These are phyloP conservation scores for Suaeda aralocaspica DNA, from an alignment of 148 eudicot genomes.

Conservation along the genomic window DNA sequence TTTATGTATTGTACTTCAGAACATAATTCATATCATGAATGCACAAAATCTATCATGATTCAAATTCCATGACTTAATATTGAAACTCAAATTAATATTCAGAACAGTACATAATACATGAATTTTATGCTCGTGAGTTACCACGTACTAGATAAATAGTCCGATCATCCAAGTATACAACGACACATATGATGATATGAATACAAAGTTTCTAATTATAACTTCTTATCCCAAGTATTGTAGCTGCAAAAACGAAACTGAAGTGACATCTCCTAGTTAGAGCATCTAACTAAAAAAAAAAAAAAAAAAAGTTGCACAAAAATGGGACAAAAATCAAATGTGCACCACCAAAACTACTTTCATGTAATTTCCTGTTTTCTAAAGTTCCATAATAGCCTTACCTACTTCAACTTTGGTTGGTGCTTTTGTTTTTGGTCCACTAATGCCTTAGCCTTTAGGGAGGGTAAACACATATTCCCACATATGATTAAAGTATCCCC, in stretches of 20 bases:
- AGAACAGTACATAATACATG: too few relatives aligned
- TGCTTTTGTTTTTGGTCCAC: conserved; percentile 5
- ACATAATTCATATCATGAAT: too few relatives aligned
- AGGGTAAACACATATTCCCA: neutral
- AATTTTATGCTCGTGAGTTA: too few relatives aligned
- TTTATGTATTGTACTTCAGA: too few relatives aligned
- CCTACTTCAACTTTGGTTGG: neutral
- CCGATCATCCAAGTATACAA: too few relatives aligned
- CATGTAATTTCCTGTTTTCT: neutral
- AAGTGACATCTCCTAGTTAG: neutral
- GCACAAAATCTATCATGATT: too few relatives aligned
- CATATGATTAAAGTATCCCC: neutral
- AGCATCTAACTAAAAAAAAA: neutral
- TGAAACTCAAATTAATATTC: too few relatives aligned
- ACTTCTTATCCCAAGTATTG: too few relatives aligned
- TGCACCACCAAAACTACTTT: neutral
- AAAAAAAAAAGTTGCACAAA: neutral
- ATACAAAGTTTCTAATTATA: too few relatives aligned
- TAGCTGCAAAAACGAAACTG: neutral
- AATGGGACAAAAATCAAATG: neutral
- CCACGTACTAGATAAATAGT: too few relatives aligned
- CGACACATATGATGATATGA: too few relatives aligned
- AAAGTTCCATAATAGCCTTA: conserved; percentile 9
- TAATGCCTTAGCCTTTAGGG: neutral
- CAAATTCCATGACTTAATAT: too few relatives aligned